Conservation (phyloP, 78 protist species). For the Anaeramoeba flamelloides region DNA sequence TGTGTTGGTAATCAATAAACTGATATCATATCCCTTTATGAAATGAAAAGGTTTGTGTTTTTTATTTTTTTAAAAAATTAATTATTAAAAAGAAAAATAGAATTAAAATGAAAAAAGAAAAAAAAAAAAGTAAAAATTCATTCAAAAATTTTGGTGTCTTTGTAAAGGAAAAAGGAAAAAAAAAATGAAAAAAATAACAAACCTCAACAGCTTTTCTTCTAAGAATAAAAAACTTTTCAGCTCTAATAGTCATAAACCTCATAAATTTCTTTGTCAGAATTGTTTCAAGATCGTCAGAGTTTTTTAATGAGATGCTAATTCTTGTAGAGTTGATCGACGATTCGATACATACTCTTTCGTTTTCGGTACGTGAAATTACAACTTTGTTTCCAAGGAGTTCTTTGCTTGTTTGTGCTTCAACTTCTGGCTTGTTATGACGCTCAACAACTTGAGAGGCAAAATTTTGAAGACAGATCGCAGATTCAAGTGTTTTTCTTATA, state of each 20-base stretch:
- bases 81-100: no score
- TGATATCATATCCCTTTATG: conserved; percentile 80
- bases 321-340: conserved; percentile 90
- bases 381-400: conserved; percentile 77
- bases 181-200: background rate
- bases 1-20: conserved; percentile 83
- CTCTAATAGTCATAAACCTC: conserved; percentile 82
- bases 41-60: background rate
- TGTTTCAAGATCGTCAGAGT: conserved; percentile 74
- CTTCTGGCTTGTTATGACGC: conserved; percentile 97
- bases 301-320: conserved; percentile 63
- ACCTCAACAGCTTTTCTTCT: conserved; percentile 73
- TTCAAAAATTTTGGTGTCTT: no score
- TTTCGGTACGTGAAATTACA: conserved; percentile 55
- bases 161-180: no score
- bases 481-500: conserved; percentile 63
- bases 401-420: conserved; percentile 56
- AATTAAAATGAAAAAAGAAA: no score
- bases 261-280: conserved; percentile 67
- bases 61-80: no score
- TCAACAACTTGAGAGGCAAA: conserved; percentile 87
- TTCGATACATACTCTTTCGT: conserved; percentile 76
- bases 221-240: conserved; percentile 78
- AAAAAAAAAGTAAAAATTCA: conserved; percentile 2
- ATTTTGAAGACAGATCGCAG: conserved; percentile 81